Percentiles rank a stretch among this genome's conserved stretches.
Conservation (phyloP, 2,329 filamentous ascomycete species). For the Blumeria graminis region DNA sequence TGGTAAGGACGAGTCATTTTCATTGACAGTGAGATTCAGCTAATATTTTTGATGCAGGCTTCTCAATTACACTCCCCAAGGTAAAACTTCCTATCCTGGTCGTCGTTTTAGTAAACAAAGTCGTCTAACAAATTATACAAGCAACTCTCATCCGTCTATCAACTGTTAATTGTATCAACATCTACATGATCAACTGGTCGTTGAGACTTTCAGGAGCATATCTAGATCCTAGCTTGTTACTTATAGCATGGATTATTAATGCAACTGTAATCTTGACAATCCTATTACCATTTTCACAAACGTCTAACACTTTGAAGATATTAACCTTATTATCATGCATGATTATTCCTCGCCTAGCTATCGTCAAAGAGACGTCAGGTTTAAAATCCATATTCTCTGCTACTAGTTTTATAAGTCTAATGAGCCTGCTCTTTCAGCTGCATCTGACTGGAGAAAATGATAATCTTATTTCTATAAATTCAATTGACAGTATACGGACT, state of each 20-base stretch:
- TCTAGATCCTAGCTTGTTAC: constrained; percentile 42
- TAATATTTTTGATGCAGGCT: constrained; percentile 27
- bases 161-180: constrained; percentile 49
- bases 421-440: constrained; percentile 39
- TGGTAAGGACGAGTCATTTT: constrained; percentile 26
- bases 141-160: constrained; percentile 60
- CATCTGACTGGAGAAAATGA: constrained; percentile 18
- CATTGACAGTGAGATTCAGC: neutral
- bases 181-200: constrained; percentile 49
- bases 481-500: too few relatives aligned
- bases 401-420: constrained; percentile 54
- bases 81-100: constrained; percentile 7
- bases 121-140: constrained; percentile 6
- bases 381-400: constrained; percentile 58
- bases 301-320: too few relatives aligned
- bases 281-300: too few relatives aligned
- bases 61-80: constrained; percentile 52
- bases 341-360: constrained; percentile 56
- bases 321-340: constrained; percentile 15
- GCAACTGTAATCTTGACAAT: constrained; percentile 30
- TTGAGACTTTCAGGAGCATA: constrained; percentile 47
- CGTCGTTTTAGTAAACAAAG: neutral
- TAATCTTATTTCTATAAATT: too few relatives aligned
- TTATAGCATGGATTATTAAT: constrained; percentile 58
- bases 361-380: constrained; percentile 53